Base-by-base conservation (phyloP, 1,284 basidiomycete genomes). In the Naganishia sp. region DNA sequence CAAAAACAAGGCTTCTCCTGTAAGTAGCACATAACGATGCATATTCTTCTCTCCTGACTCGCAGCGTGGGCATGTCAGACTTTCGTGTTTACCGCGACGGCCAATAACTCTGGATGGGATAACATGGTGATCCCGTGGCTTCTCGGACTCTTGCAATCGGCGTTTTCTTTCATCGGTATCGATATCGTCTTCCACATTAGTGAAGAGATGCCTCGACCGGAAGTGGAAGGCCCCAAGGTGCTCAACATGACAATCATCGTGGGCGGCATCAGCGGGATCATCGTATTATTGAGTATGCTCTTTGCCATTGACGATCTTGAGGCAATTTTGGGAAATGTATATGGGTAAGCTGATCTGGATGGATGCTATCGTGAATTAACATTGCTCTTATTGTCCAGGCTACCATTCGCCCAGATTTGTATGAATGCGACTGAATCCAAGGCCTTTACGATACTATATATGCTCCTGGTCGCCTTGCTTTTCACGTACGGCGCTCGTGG, bases 101-200 rank as follows among this genome's bases (percentile, higher is more conserved):
- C 73, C 54, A 82, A 81, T 71, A 39, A 68, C 44, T 81, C 80
- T 0, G 81, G 81, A 9, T 82, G 79, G 79, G 74, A 77, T 50
- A 73, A 77, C 49, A 67, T 67, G 39, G 79, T 78, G 18, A 76
- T 80, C 15, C 79, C 81, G 2, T 83, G 78, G 77, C 75, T 77
- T 21, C 68, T 78, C 2, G 78, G 77, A 11, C 68, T 78, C 11
- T 69, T 80, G 0, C 78, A 81, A 66, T 72, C 74, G 0, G 42
- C 57, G 2, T 60, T 60, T 36, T 46, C 57, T n/a, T 60, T 60
- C 33, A 45, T 60, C 57, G 57, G 57, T 25, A 70, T 67, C 59
- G 65, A 63, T 46, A 56, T 42, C 52, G 54, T 67, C 39, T 57
- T 45, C 31, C 71, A 72, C 56, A 67, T 73, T 25, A 69, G 68